Conservation (phyloP, 352 stramenopile genomes). For the Pythium sukuiense region DNA sequence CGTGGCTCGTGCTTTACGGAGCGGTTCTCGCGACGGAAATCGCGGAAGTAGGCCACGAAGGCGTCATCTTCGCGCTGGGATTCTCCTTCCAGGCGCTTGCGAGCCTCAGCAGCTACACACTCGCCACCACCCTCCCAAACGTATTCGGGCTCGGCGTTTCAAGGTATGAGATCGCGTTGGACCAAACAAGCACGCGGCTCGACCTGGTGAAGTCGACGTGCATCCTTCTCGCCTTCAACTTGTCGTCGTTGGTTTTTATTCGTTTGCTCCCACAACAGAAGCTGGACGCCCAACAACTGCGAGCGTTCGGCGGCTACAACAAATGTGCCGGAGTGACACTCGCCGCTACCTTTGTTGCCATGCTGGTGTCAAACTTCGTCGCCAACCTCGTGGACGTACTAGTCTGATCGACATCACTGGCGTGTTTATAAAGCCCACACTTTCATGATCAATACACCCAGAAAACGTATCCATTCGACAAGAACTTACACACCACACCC, state of each 20-base stretch:
- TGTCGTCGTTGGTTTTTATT: conserved; percentile 9
- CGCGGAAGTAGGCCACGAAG: conserved; percentile 45
- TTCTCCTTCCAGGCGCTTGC: conserved; percentile 48
- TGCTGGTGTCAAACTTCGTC: conserved; percentile 13
- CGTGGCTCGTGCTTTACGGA: conserved; percentile 41
- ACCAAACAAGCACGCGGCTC: not conserved
- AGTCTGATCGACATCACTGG: too few species aligned
- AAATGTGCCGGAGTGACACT: conserved; percentile 35
- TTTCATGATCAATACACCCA: too few species aligned
- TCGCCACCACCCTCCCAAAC: conserved; percentile 29
- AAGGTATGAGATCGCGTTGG: not conserved
- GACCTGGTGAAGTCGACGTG: conserved; percentile 12
- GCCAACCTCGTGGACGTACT: conserved; percentile 4
- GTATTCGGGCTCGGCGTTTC: not conserved
- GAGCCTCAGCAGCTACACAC: conserved; percentile 21
- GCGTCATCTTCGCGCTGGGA: conserved; percentile 46
- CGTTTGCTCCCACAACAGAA: conserved; percentile 35
- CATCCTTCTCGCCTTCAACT: conserved; percentile 18
- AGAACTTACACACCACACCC: too few species aligned
- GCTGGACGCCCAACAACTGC: conserved; percentile 42
- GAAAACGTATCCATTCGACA: too few species aligned
- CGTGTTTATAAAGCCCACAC: too few species aligned
- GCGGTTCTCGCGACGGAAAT: conserved; percentile 52
- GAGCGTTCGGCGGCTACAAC: conserved; percentile 48
- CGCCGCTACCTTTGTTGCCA: conserved; percentile 28